Percentiles rank a stretch among this genome's conserved stretches.
Conservation (phyloP, 164 flowering plant genomes). For the Chimonanthus salicifolius region DNA sequence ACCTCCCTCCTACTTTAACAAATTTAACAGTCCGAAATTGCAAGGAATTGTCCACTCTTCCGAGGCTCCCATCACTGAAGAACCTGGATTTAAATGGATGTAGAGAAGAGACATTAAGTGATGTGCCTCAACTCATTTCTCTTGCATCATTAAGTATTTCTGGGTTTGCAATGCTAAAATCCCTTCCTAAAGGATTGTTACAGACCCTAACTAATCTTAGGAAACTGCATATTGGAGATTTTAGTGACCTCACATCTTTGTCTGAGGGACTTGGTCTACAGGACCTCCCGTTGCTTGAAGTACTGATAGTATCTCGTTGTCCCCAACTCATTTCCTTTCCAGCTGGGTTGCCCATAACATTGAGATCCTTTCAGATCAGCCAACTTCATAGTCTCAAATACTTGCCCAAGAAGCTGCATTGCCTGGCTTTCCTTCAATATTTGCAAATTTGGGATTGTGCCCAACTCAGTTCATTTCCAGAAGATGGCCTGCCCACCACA, state of each 20-base stretch:
- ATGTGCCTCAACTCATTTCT: neutral
- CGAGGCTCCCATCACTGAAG: slow-evolving; percentile 1
- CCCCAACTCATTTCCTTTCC: slow-evolving; percentile 3
- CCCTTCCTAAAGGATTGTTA: neutral
- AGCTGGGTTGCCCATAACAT: neutral
- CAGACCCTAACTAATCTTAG: neutral
- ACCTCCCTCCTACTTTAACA: slow-evolving; percentile 1
- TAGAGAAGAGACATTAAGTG: neutral
- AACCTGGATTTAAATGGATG: slow-evolving; percentile 2
- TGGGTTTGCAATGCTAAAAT: neutral
- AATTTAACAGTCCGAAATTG: neutral
- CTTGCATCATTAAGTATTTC: slow-evolving; percentile 7
- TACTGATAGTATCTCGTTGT: slow-evolving; percentile 3
- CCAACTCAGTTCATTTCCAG: slow-evolving; percentile 4
- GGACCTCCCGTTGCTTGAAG: neutral
- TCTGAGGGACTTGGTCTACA: neutral
- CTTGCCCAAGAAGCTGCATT: slow-evolving; percentile 2
- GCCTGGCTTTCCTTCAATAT: neutral
- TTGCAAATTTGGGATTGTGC: slow-evolving; percentile 5
- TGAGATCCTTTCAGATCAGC: slow-evolving; percentile 2
- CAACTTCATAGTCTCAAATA: slow-evolving; percentile 3
- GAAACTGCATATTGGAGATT: neutral
- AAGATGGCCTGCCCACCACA: neutral
- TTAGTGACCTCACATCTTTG: neutral
- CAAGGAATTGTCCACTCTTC: neutral